Evolutionary conservation across 2,329 filamentous ascomycete genomes (phyloP), one percentile per base, ranked within the genome.

Genomic region (Alternaria rosae): DNA sequence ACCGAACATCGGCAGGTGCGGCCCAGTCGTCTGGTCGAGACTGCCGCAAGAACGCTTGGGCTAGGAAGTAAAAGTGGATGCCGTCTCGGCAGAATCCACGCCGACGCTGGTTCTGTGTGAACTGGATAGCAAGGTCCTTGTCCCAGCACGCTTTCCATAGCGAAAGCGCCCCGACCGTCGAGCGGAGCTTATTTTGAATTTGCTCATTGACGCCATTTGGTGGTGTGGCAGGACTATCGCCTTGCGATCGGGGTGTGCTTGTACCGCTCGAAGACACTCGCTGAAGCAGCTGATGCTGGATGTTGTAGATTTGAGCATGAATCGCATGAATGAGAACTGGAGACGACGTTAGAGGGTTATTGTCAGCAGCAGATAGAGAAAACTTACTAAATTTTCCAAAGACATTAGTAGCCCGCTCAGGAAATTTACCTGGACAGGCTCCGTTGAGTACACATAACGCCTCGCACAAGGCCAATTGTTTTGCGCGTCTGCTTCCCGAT

Each of bases 61-160:
- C 90, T 43, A 92, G 83, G 84, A 88, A 92, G 80, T 89, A 92
- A 75, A 90, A 92, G 70, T 91, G 89, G 13, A 92, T 86, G 2
- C 86, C 90, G 69, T 92, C 90, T 52, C 89, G 82, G 56, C 88
- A 92, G 76, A 92, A 92, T 0, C 91, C 90, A 66, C 89, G 85
- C 15, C 90, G 87, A 50, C 84, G 83, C 52, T 85, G 85, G n/a
- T 82, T 82, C 6, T 81, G 86, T 7, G 88, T 87, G 64, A 92
- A 92, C 72, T 93, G 90, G 38, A 85, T 80, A 12, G 85, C 82
- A 82, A 91, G 89, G 70, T 93, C 91, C 59, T 83, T 79, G 73
- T 92, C 90, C 90, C 91, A 92, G 63, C 85, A 86, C 17, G 82
- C 82, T 79, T 92, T 92, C 86, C 91, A 92, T 70, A 91, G 90